Evolutionary conservation across 257 asterid species (phyloP).

Genomic region (Primulina tabacum): DNA sequence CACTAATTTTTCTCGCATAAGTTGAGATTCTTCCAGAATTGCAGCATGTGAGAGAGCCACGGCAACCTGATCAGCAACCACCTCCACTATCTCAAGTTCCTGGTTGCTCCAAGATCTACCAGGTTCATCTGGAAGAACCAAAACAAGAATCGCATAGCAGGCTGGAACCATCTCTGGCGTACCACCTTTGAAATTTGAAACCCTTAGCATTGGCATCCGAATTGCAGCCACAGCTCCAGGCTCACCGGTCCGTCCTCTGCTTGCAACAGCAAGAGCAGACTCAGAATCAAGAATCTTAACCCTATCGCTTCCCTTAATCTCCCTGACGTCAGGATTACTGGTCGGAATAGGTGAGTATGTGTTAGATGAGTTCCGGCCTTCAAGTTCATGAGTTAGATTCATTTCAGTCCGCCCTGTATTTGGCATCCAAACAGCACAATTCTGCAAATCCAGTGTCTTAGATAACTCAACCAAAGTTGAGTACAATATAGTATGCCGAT

Average conservation of each 20-base stretch:
- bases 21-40: conserved; percentile 84
- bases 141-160: conserved; percentile 81
- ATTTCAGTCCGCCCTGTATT: conserved; percentile 61
- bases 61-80: conserved; percentile 91
- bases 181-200: conserved; percentile 77
- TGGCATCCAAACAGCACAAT: conserved; percentile 96
- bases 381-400: conserved; percentile 65
- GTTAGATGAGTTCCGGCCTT: conserved; percentile 40
- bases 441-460: conserved; percentile 66
- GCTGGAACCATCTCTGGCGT: conserved; percentile 83
- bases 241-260: conserved; percentile 53
- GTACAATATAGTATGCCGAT: conserved; percentile 75
- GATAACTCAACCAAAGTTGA: conserved; percentile 90
- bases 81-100: conserved; percentile 79
- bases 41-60: conserved; percentile 98
- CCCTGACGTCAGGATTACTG: conserved; percentile 59
- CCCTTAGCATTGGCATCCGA: conserved; percentile 93
- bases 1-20: conserved; percentile 65
- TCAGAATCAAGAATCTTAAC: conserved; percentile 61
- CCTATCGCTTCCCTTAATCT: conserved; percentile 51
- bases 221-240: conserved; percentile 85
- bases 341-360: conserved; percentile 38
- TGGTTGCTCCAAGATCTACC: conserved; percentile 65
- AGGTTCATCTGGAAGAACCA: conserved; percentile 69
- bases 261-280: conserved; percentile 73